These are phyloP conservation scores for Orbilia javanica DNA, from an alignment of 2,329 filamentous ascomycete species.

Conservation along the genomic window DNA sequence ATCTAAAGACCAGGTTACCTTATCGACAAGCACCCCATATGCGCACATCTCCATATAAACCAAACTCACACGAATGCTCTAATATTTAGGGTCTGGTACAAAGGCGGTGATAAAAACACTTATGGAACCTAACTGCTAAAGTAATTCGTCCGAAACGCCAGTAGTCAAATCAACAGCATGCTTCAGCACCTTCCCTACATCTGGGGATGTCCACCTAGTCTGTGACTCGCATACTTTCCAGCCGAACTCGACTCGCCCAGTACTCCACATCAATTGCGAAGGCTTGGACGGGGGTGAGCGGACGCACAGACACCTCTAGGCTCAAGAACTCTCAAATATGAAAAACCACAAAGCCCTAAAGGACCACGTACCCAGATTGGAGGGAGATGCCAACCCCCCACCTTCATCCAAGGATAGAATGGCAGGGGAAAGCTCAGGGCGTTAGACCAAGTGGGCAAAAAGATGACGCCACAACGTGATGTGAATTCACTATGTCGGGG, in stretches of 20 bases:
- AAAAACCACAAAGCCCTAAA: constrained; percentile 16
- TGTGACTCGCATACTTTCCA: constrained; percentile 59
- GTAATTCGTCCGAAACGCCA: constrained; percentile 44
- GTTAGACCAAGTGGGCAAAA: constrained; percentile 63
- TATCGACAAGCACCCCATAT: too few relatives aligned
- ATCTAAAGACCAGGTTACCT: background rate
- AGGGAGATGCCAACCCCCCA: background rate
- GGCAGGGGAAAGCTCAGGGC: constrained; percentile 27
- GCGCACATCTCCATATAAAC: too few relatives aligned
- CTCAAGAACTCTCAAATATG: constrained; percentile 17
- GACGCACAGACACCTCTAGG: constrained; percentile 51
- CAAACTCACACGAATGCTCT: too few relatives aligned
- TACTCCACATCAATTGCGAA: constrained; percentile 61
- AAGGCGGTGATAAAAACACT: constrained; percentile 60
- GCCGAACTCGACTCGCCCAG: constrained; percentile 40
- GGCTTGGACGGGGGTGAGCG: constrained; percentile 60
- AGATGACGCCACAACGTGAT: constrained; percentile 63
- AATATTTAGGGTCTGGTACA: constrained; percentile 58
- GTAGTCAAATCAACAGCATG: constrained; percentile 56
- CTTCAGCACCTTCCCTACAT: constrained; percentile 54
- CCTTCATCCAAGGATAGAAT: background rate
- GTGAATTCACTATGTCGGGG: constrained; percentile 66
- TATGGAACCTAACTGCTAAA: constrained; percentile 51
- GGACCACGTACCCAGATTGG: background rate
- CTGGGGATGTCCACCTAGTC: constrained; percentile 61